Evolutionary conservation across 371 early-diverging fungal genomes (phyloP), one percentile per base, ranked within the genome.

Genomic region (Rhizomucor pusillus): DNA sequence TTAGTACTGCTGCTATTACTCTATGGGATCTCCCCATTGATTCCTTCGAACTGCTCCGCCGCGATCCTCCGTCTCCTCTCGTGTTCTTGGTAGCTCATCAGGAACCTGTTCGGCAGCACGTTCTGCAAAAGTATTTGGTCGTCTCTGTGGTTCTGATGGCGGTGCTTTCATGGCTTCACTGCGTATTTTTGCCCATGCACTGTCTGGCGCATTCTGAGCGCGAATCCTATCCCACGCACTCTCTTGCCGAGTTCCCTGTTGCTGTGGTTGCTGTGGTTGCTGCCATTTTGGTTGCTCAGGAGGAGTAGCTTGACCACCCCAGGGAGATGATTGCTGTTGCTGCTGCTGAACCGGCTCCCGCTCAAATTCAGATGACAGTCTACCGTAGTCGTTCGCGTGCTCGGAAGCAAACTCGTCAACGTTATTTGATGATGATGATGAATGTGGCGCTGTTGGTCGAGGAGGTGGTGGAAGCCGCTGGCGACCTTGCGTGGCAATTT

Each of bases 161-260:
- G 63, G 56, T 23, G 67, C 59, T 34, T 65, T 49, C 49, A 65
- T 63, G 4, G 78, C 73, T 37, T 77, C 66, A 50, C 49, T 52
- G 19, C 78, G 54, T 18, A 77, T 37, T 20, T 54, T 69, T 4
- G 70, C 50, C 78, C 78, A 77, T 14, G 75, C 59, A 20, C 52
- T 67, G 36, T 67, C 72, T 14, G 75, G 75, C n/a, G 68, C 43
- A 37, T 56, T 74, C 35, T 67, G 54, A 10, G 70, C 47, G n/a
- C 78, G 68, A 23, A 77, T 66, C 35, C 67, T 65, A 52, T 72
- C 78, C 78, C 78, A 74, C 1, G 67, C 66, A 52, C 69, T 66
- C 19, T 53, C 56, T 35, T 69, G 52, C 18, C 43, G 47, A 14
- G 29, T 29, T 7, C 7, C 29, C 7, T 29, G 29, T 7, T 29